These are phyloP conservation scores for Beauveria sp. DNA, from an alignment of 2,329 filamentous ascomycete species.

Conservation along the genomic window DNA sequence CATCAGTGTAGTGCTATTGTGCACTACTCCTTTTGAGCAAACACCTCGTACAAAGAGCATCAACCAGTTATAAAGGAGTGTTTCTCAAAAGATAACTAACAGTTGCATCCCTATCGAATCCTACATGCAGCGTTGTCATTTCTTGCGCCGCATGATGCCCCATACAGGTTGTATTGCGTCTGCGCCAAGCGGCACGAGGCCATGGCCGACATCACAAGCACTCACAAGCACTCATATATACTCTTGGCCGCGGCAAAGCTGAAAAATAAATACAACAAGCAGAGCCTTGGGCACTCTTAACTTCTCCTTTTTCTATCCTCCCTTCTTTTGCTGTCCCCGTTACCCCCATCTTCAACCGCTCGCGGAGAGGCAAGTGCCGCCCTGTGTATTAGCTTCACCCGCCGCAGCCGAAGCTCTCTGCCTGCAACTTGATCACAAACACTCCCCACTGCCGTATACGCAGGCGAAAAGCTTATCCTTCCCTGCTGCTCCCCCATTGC, in stretches of 20 bases:
- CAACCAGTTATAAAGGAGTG: neutral
- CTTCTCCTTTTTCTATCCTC: neutral
- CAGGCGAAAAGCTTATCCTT: neutral
- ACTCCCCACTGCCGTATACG: neutral
- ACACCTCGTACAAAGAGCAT: neutral
- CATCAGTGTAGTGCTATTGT: neutral
- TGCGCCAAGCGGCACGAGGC: conserved; percentile 8
- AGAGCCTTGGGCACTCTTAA: neutral
- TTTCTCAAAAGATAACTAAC: too few relatives aligned
- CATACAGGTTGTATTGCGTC: conserved; percentile 1
- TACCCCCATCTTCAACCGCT: neutral
- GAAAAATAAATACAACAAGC: neutral
- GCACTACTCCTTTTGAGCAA: neutral
- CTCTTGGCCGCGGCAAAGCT: neutral
- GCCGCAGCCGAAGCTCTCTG: neutral
- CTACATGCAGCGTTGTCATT: neutral
- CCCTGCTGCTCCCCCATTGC: neutral
- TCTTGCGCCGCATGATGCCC: neutral
- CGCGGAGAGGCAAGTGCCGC: conserved; percentile 1
- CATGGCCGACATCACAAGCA: neutral
- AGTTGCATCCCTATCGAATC: neutral
- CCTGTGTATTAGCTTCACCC: conserved; percentile 2
- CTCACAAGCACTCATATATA: neutral
- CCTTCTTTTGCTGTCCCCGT: neutral
- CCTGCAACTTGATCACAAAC: neutral